phyloP scores from a whole-genome alignment of 768 basidiomycete species.

The Boletus pseudopeckii region DNA sequence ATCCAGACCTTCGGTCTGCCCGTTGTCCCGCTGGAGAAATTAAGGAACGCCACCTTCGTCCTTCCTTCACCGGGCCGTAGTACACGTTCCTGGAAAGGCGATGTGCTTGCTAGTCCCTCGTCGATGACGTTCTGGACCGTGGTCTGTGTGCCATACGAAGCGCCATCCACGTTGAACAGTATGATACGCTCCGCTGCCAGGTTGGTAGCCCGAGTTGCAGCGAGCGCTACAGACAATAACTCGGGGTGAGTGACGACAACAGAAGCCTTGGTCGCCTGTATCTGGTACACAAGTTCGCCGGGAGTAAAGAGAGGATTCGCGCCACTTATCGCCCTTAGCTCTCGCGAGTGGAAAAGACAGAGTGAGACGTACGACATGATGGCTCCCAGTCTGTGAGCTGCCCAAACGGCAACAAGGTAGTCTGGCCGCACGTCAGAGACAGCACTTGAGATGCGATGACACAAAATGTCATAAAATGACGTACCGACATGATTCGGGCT shows the following conservation, averaged over 20 bases:
- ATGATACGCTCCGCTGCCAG: constrained; percentile 45
- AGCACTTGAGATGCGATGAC: not conserved
- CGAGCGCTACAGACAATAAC: constrained; percentile 39
- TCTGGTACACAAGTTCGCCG: constrained; percentile 58
- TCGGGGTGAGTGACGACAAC: constrained; percentile 49
- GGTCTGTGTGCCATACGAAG: constrained; percentile 12
- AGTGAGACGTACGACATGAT: constrained; percentile 48
- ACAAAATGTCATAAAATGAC: constrained; percentile 7
- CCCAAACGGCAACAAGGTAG: constrained; percentile 55
- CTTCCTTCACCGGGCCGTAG: constrained; percentile 58
- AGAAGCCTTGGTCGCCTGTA: constrained; percentile 44
- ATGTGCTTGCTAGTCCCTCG: constrained; percentile 40
- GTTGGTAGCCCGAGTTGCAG: constrained; percentile 41
- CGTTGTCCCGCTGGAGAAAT: constrained; percentile 75
- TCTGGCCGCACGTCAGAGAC: constrained; percentile 31
- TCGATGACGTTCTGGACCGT: constrained; percentile 48
- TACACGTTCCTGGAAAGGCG: constrained; percentile 46
- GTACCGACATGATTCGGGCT: constrained; percentile 66
- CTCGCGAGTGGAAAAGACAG: not conserved
- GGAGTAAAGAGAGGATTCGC: constrained; percentile 59
- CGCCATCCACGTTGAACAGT: constrained; percentile 32
- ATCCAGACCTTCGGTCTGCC: constrained; percentile 63
- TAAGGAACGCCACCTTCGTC: constrained; percentile 66
- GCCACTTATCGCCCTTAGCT: constrained; percentile 41
- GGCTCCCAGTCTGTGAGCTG: constrained; percentile 53